phyloP scores from a whole-genome alignment of 1,284 basidiomycete species.

The Pterula multifida region DNA sequence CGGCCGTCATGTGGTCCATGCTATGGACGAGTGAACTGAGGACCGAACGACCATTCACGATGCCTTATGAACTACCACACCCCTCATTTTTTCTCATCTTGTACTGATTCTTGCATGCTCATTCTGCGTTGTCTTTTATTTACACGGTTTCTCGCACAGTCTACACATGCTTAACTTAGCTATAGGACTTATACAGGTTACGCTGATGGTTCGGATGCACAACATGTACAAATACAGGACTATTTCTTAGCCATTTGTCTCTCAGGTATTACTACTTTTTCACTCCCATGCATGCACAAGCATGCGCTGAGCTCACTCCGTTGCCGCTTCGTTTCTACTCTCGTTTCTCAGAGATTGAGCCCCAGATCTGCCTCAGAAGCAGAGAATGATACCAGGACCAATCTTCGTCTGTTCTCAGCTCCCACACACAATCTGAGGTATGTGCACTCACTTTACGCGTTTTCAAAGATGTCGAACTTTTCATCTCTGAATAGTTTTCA shows the following conservation, averaged over 20 bases:
- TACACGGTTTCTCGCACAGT: background rate
- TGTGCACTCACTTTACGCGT: too few species aligned
- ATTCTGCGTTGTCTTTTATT: background rate
- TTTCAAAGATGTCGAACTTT: too few species aligned
- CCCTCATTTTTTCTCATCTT: background rate
- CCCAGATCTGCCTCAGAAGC: background rate
- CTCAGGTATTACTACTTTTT: background rate
- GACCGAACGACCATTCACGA: background rate
- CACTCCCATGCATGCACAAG: conserved; percentile 2
- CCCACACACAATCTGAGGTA: too few species aligned
- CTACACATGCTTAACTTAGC: too few species aligned
- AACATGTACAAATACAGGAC: background rate
- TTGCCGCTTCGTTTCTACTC: background rate
- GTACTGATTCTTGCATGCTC: background rate
- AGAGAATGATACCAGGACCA: background rate
- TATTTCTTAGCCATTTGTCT: background rate
- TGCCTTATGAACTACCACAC: background rate
- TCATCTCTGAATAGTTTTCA: too few species aligned
- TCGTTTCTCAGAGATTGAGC: background rate
- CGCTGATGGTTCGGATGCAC: too few species aligned
- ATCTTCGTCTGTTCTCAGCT: too few species aligned
- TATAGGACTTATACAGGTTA: too few species aligned
- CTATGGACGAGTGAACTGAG: conserved; percentile 39
- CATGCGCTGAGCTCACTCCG: conserved; percentile 1
- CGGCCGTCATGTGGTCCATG: conserved; percentile 29